Conservation (phyloP, 2,329 filamentous ascomycete genomes). For the Venturia oleaginea region DNA sequence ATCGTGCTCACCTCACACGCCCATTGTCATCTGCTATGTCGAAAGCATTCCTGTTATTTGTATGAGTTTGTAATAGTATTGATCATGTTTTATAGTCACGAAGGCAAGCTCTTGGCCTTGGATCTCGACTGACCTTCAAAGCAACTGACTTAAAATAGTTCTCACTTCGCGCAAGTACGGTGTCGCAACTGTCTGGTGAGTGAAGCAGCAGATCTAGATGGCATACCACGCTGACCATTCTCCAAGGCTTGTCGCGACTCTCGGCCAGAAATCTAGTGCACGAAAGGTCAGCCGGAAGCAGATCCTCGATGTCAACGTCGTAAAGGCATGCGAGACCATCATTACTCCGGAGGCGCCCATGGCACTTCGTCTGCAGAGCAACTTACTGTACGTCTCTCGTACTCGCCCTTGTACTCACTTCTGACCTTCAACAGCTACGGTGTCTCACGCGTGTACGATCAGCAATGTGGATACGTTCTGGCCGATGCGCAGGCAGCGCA, state of each 20-base stretch:
- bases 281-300: conserved; percentile 74
- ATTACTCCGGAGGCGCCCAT: conserved; percentile 76
- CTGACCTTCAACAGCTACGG: conserved; percentile 48
- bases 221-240: conserved; percentile 20
- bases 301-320: conserved; percentile 79
- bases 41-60: neutral
- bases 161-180: conserved; percentile 82
- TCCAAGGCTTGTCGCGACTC: conserved; percentile 78
- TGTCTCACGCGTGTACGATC: conserved; percentile 72
- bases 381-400: conserved; percentile 54
- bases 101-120: conserved; percentile 51
- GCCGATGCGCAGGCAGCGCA: conserved; percentile 69
- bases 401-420: conserved; percentile 1
- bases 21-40: neutral
- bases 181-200: conserved; percentile 87
- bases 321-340: conserved; percentile 83
- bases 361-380: conserved; percentile 82
- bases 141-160: conserved; percentile 40
- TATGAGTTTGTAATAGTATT: conserved; percentile 1
- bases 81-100: conserved; percentile 89
- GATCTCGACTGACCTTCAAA: neutral
- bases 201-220: conserved; percentile 11
- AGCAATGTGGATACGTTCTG: conserved; percentile 82
- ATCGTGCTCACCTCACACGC: neutral
- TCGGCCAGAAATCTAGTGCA: conserved; percentile 61